phyloP scores from a whole-genome alignment of 2,329 filamentous ascomycete species.

The Phyllosticta paracitricarpa region DNA sequence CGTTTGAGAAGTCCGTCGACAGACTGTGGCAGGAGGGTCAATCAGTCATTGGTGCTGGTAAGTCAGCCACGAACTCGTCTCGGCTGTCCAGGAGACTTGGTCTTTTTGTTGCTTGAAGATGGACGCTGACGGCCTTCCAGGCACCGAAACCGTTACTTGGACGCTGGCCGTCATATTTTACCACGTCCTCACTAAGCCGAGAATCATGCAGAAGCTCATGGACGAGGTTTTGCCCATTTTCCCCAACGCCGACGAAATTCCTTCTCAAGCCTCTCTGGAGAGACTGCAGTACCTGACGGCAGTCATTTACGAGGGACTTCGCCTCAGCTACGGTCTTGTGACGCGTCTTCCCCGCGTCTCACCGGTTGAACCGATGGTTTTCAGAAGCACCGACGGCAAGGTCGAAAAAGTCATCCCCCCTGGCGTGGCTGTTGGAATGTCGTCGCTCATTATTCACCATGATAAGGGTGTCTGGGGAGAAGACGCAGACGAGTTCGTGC shows the following conservation, averaged over 20 bases:
- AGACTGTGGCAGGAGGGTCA: conserved; percentile 12
- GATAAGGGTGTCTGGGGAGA: conserved; percentile 25
- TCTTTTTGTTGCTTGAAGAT: conserved; percentile 1
- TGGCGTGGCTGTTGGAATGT: conserved; percentile 8
- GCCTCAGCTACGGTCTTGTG: conserved; percentile 11
- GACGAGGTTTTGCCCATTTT: conserved; percentile 22
- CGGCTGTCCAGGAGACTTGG: neutral
- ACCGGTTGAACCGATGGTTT: conserved; percentile 11
- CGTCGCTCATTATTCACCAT: conserved; percentile 17
- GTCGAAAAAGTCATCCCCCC: conserved; percentile 11
- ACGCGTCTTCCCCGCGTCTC: conserved; percentile 14
- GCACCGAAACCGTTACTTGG: conserved; percentile 29
- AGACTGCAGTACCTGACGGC: conserved; percentile 14
- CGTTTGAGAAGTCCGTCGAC: conserved; percentile 9
- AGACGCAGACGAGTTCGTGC: conserved; percentile 17
- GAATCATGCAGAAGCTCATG: conserved; percentile 20
- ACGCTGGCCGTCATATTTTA: conserved; percentile 26
- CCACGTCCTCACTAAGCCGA: conserved; percentile 25
- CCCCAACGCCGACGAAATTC: neutral
- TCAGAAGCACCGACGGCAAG: neutral
- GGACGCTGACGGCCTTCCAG: conserved; percentile 18
- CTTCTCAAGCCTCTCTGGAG: neutral
- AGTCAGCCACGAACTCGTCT: neutral
- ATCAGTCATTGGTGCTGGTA: conserved; percentile 12
- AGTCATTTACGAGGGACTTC: conserved; percentile 14